Evolutionary conservation across 2,329 filamentous ascomycete genomes (phyloP).

Genomic region (Cryphonectria naterciae): DNA sequence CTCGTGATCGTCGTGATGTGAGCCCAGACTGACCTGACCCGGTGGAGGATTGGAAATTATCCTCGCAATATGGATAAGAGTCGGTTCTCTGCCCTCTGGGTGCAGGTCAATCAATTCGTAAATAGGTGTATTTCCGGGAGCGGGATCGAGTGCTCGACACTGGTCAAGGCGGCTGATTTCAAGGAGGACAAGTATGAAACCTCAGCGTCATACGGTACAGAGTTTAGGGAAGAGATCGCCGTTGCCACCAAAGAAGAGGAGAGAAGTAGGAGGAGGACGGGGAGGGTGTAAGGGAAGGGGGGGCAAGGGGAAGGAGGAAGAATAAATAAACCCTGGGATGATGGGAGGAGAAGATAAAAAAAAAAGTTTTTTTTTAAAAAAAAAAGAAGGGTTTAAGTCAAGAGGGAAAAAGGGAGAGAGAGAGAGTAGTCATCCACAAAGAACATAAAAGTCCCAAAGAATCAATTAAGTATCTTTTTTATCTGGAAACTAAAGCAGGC

Average conservation of each 20-base stretch:
- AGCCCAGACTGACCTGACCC: neutral
- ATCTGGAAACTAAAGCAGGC: neutral
- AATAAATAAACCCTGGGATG: neutral
- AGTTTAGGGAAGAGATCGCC: too few relatives aligned
- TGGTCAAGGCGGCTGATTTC: neutral
- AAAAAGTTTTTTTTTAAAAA: too few relatives aligned
- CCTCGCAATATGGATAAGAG: neutral
- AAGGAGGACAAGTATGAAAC: neutral
- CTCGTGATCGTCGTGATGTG: conserved; percentile 13
- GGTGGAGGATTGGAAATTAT: neutral
- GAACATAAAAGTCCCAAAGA: neutral
- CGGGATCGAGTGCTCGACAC: neutral
- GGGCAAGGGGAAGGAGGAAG: neutral
- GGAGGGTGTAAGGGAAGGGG: neutral
- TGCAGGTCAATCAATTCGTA: neutral
- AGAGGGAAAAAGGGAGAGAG: neutral
- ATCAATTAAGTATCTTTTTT: neutral
- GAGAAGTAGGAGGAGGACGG: neutral
- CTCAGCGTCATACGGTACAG: neutral
- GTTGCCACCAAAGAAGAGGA: neutral
- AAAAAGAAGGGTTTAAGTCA: neutral
- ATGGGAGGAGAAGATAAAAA: neutral
- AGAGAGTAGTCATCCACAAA: neutral
- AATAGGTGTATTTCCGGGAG: neutral
- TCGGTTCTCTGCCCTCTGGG: neutral